phyloP scores from a whole-genome alignment of 2,329 filamentous ascomycete species.

The Epichloe sp. region DNA sequence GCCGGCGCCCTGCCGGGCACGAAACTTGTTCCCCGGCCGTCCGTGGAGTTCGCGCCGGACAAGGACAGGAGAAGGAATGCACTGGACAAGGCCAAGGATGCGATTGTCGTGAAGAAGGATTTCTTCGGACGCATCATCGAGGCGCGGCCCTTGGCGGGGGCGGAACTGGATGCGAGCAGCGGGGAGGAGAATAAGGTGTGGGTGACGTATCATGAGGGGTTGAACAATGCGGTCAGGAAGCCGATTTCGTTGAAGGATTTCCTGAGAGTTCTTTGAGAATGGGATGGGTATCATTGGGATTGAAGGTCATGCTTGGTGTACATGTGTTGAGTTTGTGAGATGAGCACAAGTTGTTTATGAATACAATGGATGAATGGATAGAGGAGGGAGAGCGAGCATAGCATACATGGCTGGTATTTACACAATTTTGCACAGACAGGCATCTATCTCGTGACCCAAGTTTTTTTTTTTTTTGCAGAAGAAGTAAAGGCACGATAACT shows the following conservation, averaged over 20 bases:
- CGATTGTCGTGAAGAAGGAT: conserved; percentile 50
- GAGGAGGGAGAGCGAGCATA: no score
- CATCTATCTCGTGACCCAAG: no score
- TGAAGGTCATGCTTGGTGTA: no score
- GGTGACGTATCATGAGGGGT: conserved; percentile 82
- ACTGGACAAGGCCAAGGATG: conserved; percentile 20
- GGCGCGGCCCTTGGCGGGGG: conserved; percentile 23
- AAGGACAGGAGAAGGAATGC: conserved; percentile 27
- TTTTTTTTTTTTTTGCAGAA: no score
- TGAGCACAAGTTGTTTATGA: no score
- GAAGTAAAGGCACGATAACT: not conserved
- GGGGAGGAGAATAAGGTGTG: conserved; percentile 49
- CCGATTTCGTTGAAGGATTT: conserved; percentile 72
- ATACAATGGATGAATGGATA: no score
- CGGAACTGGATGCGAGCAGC: conserved; percentile 28
- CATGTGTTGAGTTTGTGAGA: no score
- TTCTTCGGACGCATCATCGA: conserved; percentile 71
- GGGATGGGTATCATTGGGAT: not conserved
- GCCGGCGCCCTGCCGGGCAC: conserved; percentile 28
- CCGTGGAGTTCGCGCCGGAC: conserved; percentile 4
- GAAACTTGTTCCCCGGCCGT: not conserved
- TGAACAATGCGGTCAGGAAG: conserved; percentile 85
- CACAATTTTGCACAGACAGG: no score
- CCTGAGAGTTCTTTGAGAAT: conserved; percentile 45
- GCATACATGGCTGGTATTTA: no score